These are phyloP conservation scores for Ganoderma boninense DNA, from an alignment of 1,284 basidiomycete species.

Conservation along the genomic window DNA sequence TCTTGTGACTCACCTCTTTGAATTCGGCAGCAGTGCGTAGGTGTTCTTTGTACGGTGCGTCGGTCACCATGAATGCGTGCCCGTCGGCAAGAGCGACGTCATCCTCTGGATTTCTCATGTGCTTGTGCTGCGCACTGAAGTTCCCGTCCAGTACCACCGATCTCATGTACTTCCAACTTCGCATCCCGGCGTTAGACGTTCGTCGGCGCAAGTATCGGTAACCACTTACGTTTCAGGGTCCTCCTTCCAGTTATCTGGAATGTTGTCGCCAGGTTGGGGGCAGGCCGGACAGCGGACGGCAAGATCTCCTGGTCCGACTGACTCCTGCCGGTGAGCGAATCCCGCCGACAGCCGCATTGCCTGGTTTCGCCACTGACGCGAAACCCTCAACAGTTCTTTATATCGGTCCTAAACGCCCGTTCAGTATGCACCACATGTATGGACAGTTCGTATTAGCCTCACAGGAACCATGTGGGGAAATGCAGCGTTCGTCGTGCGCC, in stretches of 20 bases:
- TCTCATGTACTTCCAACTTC: background rate
- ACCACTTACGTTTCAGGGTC: too few relatives aligned
- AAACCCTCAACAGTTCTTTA: slow-evolving; percentile 16
- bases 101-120: slow-evolving; percentile 7
- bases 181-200: too few relatives aligned
- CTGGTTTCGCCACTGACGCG: slow-evolving; percentile 18
- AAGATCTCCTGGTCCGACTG: too few relatives aligned
- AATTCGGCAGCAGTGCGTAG: background rate
- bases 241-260: background rate
- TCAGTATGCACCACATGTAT: too few relatives aligned
- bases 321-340: background rate
- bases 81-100: slow-evolving; percentile 10
- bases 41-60: slow-evolving; percentile 2
- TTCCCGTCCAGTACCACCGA: slow-evolving; percentile 8
- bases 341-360: background rate
- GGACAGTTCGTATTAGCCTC: too few relatives aligned
- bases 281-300: too few relatives aligned
- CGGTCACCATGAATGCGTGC: background rate
- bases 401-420: slow-evolving; percentile 25
- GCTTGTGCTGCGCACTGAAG: slow-evolving; percentile 13
- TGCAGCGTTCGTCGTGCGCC: slow-evolving; percentile 6
- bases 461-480: slow-evolving; percentile 22
- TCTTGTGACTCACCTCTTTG: too few relatives aligned
- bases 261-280: too few relatives aligned
- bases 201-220: too few relatives aligned